Evolutionary conservation across 495 filamentous ascomycete species (phyloP), one percentile per base, ranked within the genome.

Genomic region (Bathelium albidoporum): DNA sequence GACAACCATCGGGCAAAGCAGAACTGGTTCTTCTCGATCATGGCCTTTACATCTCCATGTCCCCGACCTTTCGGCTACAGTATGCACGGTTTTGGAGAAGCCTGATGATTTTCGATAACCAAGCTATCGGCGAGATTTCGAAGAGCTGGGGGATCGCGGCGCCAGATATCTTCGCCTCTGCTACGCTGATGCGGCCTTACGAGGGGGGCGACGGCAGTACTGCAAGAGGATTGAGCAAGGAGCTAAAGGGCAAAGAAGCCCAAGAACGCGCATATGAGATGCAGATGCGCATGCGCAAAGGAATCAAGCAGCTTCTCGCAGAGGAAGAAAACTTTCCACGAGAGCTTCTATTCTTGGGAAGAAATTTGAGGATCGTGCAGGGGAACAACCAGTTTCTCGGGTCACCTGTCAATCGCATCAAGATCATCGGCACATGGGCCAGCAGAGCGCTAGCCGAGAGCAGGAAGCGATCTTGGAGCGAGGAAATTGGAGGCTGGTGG

Each of bases 21-120:
- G 91, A 98, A 73, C 80, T 98, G 20, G 91, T 97, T 1, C 86
- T 98, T 11, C 96, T 98, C 69, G 93, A 98, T 75, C 93, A 98
- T 73, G 93, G 93, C 0, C 82, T 98, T 32, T 98, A 98, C 74
- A 89, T 98, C 61, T 87, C 87, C 71, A 93, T 96, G 86, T 80
- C 83, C 31, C 86, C 89, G 10, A 78, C 84, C 67, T 96, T 97
- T 76, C 82, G 91, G 20, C 88, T 88, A 71, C 84, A 98, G 72
- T 98, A 98, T 74, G 86, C 89, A 16, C 78, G 85, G 2, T 95
- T 98, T 79, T 98, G 93, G 93, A 95, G 91, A 73, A 83, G 87
- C 2, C 81, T 98, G 16, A 82, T 98, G 75, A 91, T 90, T 0
- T 94, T 98, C 65, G 94, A 98, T 78, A 97, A 97, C 75, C 72